Evolutionary conservation across 208 protist species (phyloP).

Genomic region (Acanthamoeba castellanii): DNA sequence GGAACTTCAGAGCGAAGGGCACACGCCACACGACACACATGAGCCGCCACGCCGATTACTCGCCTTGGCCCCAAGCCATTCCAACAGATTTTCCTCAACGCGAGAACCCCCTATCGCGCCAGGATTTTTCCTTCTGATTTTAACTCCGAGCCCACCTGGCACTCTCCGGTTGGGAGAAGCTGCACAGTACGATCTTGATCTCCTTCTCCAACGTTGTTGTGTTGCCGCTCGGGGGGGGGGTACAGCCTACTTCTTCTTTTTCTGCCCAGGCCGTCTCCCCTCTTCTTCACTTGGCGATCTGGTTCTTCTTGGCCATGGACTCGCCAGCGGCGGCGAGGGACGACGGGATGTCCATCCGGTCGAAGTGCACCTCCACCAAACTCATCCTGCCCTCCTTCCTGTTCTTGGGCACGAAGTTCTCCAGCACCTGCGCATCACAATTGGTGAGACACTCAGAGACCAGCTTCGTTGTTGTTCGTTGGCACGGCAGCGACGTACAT

Average conservation of each 20-base stretch:
- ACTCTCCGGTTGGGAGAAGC: no score
- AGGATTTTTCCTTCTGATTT: background rate
- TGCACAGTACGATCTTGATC: no score
- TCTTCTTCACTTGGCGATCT: background rate
- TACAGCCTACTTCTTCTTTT: no score
- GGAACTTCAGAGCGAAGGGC: no score
- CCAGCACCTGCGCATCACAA: background rate
- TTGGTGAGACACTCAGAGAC: background rate
- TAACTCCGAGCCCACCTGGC: no score
- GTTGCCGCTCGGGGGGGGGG: no score
- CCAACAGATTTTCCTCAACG: background rate
- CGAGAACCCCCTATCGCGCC: background rate
- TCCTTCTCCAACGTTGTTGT: no score
- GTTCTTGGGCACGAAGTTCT: slow-evolving; percentile 24
- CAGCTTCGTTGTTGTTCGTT: background rate
- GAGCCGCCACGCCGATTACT: background rate
- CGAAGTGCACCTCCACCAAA: slow-evolving; percentile 16
- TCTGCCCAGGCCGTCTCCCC: no score
- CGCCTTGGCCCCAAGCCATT: background rate
- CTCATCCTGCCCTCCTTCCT: slow-evolving; percentile 39
- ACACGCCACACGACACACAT: background rate
- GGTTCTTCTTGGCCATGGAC: slow-evolving; percentile 37
- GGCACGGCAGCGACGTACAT: background rate
- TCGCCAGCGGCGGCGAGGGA: background rate
- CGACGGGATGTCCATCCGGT: background rate